Conservation (phyloP, 441 rosid species). For the Gossypium lobatum region DNA sequence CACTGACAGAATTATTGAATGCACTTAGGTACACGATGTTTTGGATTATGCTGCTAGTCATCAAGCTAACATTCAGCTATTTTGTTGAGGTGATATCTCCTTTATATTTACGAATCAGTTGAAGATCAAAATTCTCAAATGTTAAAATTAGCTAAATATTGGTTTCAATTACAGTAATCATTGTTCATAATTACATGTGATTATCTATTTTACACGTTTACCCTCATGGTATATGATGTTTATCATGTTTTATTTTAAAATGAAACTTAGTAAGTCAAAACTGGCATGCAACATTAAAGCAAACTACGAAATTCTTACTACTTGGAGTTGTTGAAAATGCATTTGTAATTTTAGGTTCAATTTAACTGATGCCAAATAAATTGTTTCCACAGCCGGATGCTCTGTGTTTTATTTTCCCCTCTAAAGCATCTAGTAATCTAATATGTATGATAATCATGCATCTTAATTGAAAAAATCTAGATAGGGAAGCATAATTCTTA, state of each 20-base stretch:
- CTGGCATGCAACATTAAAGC: neutral
- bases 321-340: neutral
- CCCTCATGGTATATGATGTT: neutral
- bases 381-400: neutral
- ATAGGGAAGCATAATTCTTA: neutral
- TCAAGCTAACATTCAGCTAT: conserved; percentile 73
- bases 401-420: neutral
- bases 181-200: neutral
- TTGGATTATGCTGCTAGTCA: conserved; percentile 59
- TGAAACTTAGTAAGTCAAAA: neutral
- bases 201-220: neutral
- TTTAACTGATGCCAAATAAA: neutral
- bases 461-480: neutral
- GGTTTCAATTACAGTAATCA: neutral
- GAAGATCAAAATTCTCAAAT: neutral
- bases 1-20: neutral
- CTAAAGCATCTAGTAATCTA: neutral
- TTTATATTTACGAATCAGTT: neutral
- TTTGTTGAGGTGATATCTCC: conserved; percentile 55
- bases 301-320: neutral
- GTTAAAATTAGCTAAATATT: conserved; percentile 10
- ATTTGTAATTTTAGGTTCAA: neutral
- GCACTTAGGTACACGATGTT: conserved; percentile 62
- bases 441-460: neutral
- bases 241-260: neutral